Evolutionary conservation across 768 basidiomycete genomes (phyloP), one percentile per base, ranked within the genome.

Genomic region (Hebeloma cylindrosporum): DNA sequence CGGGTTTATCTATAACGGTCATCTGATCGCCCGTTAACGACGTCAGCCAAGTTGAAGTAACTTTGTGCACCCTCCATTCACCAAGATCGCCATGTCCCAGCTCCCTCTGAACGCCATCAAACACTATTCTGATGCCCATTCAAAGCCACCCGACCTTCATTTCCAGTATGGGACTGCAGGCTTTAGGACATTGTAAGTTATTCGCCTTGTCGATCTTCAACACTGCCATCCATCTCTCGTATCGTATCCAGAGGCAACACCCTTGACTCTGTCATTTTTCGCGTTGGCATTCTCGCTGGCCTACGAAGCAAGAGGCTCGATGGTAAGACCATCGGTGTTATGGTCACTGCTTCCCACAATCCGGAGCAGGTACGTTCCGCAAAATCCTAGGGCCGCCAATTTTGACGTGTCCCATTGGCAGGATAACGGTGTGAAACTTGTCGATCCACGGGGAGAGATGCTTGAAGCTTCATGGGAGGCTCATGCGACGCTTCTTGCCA

Each of bases 281-380:
- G 93, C 54, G 86, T 95, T 10, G 96, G 92, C 8, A 68, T 98
- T 29, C 71, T 99, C 13, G 96, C 96, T 33, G 89, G 79, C 5
- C 74, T 99, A 38, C 73, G 96, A 46, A 97, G 93, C 69, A 96
- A 87, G 72, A 84, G 81, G 51, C 75, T 93, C n/a, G 85, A 86
- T 60, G 93, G 96, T 20, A 87, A 84, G 61, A 85, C 84, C 18
- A 88, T 99, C 56, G 96, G 96, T 11, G 90, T 98, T 16, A 98
- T 99, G 96, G 85, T 99, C 61, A 99, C 96, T 27, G 96, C 96
- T 2, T 95, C 93, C n/a, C 96, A 99, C 67, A 99, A 99, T 63
- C 95, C 96, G n/a, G 94, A 94, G 62, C 77, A 81, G 60, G 94
- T 93, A 58, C 53, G 78, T 60, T n/a, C 39, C 32, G n/a, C 27